A percentile compares a stretch with the other conserved stretches of the same genome.
phyloP scores from a whole-genome alignment of 2,329 filamentous ascomycete genomes.

The Elsinoe arachidis region DNA sequence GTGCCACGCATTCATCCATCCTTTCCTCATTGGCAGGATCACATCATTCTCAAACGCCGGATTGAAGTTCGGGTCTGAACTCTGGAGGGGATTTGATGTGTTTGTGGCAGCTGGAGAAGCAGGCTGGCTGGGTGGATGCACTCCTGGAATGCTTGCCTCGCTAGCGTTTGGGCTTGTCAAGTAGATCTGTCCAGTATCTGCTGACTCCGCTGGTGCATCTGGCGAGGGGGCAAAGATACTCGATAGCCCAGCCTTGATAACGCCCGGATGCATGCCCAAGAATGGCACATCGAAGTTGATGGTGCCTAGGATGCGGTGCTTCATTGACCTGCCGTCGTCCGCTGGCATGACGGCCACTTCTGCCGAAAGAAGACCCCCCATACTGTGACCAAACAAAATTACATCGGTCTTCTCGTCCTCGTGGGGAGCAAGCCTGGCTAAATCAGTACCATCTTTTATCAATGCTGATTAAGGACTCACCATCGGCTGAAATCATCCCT shows the following conservation, averaged over 20 bases:
- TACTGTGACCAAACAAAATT: constrained; percentile 76
- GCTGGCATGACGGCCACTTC: constrained; percentile 60
- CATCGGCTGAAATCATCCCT: constrained; percentile 76
- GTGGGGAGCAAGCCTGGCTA: constrained; percentile 60
- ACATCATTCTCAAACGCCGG: constrained; percentile 69
- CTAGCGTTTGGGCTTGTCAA: not conserved
- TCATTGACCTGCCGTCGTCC: constrained; percentile 38
- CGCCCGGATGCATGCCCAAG: constrained; percentile 78
- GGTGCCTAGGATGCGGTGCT: constrained; percentile 69
- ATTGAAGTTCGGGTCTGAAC: constrained; percentile 58
- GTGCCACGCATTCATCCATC: constrained; percentile 58
- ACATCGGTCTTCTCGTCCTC: constrained; percentile 67
- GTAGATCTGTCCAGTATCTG: not conserved
- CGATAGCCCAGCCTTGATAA: constrained; percentile 70
- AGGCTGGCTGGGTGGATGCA: not conserved
- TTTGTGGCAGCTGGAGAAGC: not conserved
- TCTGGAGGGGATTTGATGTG: constrained; percentile 27
- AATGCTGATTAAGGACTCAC: constrained; percentile 30
- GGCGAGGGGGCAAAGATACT: constrained; percentile 59
- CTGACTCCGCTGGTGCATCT: constrained; percentile 25
- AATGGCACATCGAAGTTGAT: constrained; percentile 81
- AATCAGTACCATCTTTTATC: not conserved
- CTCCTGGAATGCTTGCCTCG: not conserved
- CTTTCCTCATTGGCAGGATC: constrained; percentile 57
- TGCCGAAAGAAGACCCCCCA: constrained; percentile 76